These are phyloP conservation scores for Backusella circina DNA, from an alignment of 192 early-diverging fungal species.

Conservation along the genomic window DNA sequence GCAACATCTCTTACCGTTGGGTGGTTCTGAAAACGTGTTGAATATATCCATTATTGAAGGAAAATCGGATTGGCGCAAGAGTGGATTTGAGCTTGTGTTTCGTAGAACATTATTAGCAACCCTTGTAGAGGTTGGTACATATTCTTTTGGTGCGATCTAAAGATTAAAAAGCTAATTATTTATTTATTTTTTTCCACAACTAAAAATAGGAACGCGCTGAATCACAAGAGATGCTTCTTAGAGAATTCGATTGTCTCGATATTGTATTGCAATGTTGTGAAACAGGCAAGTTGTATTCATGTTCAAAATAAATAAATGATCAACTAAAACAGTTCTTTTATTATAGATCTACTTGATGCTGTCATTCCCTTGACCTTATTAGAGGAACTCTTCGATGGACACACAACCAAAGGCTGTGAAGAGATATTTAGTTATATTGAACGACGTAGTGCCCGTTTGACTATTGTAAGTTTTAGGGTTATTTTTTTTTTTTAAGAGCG, in stretches of 20 bases:
- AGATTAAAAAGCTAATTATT: not conserved
- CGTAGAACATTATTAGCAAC: constrained; percentile 18
- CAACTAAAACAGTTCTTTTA: not conserved
- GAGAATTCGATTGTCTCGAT: constrained; percentile 9
- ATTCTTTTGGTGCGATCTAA: not conserved
- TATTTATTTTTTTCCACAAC: no score
- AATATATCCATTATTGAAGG: constrained; percentile 13
- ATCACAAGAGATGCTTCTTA: not conserved
- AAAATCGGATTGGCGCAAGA: constrained; percentile 32
- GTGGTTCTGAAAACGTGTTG: constrained; percentile 9
- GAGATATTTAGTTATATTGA: constrained; percentile 67
- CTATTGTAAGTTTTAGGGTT: constrained; percentile 39
- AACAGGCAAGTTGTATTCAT: constrained; percentile 11
- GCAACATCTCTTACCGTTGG: constrained; percentile 20
- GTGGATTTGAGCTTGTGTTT: constrained; percentile 23
- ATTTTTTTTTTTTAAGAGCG: no score
- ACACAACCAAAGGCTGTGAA: constrained; percentile 54
- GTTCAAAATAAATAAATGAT: no score
- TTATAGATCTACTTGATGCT: constrained; percentile 35
- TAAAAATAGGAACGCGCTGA: not conserved
- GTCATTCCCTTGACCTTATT: constrained; percentile 52
- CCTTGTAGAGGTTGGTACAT: not conserved
- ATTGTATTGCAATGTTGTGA: constrained; percentile 13
- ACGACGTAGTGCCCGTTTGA: constrained; percentile 44
- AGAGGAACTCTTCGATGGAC: constrained; percentile 67